Evolutionary conservation across 192 early-diverging fungal genomes (phyloP).

Genomic region (Lunasporangiospora selenospora): DNA sequence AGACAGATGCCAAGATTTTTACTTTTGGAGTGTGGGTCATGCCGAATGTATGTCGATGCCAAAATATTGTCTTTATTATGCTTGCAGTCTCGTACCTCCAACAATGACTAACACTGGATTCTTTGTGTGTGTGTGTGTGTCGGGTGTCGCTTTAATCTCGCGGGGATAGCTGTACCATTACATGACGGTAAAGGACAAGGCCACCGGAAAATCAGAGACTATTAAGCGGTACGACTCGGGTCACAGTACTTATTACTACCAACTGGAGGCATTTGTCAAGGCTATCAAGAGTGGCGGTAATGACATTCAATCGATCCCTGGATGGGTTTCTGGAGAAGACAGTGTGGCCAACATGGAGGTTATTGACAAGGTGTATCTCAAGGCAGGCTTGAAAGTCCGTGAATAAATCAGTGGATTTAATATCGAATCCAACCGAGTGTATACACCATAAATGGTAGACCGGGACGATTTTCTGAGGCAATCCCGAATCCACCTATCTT

Average conservation of each 20-base stretch:
- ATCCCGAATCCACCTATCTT: too few relatives aligned
- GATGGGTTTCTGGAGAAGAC: slow-evolving; percentile 42
- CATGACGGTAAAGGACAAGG: slow-evolving; percentile 36
- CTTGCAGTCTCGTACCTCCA: too few relatives aligned
- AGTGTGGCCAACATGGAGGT: slow-evolving; percentile 30
- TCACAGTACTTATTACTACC: slow-evolving; percentile 31
- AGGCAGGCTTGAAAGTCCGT: slow-evolving; percentile 19
- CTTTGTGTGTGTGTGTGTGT: too few relatives aligned
- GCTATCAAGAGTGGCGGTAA: slow-evolving; percentile 19
- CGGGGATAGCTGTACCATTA: slow-evolving; percentile 45
- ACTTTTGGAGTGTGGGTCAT: slow-evolving; percentile 30
- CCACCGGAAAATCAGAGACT: slow-evolving; percentile 23
- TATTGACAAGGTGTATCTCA: slow-evolving; percentile 30
- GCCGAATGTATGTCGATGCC: slow-evolving; percentile 28
- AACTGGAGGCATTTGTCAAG: slow-evolving; percentile 45
- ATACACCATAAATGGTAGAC: too few relatives aligned
- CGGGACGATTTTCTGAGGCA: too few relatives aligned
- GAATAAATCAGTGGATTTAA: slow-evolving; percentile 12
- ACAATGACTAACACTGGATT: too few relatives aligned
- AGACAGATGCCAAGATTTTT: slow-evolving; percentile 45
- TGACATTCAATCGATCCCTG: slow-evolving; percentile 10
- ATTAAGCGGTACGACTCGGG: slow-evolving; percentile 38
- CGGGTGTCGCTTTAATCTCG: too few relatives aligned
- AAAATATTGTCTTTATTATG: too few relatives aligned
- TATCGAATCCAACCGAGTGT: too few relatives aligned